Percentiles rank a stretch among this genome's conserved stretches.
Evolutionary conservation across 2,329 filamentous ascomycete genomes (phyloP).

Genomic region (Botrytis tulipae): DNA sequence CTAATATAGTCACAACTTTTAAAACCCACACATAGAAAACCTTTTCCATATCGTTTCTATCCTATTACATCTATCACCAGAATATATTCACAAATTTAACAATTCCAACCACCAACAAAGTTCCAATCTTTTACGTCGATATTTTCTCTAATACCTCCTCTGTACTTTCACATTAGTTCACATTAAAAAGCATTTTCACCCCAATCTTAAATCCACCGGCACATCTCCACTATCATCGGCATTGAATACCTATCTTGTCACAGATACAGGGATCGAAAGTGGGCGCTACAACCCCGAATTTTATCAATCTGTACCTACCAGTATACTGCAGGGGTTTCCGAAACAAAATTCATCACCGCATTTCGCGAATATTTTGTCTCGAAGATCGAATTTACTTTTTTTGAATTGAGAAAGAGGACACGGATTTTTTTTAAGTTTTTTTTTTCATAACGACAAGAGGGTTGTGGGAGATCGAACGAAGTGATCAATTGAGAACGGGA

Average conservation of each 20-base stretch:
- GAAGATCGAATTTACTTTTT: background rate
- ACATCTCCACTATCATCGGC: conserved; percentile 11
- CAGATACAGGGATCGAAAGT: background rate
- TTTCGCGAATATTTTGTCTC: background rate
- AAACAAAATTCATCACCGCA: background rate
- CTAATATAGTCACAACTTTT: background rate
- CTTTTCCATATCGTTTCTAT: background rate
- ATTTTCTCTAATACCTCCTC: background rate
- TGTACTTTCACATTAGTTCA: background rate
- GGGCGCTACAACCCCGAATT: background rate
- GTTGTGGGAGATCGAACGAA: background rate
- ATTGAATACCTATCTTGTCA: conserved; percentile 17
- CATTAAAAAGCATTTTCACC: background rate
- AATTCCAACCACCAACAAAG: background rate
- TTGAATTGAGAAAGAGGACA: background rate
- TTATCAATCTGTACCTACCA: background rate
- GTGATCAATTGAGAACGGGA: background rate
- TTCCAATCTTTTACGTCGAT: background rate
- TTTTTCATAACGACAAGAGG: background rate
- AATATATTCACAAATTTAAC: background rate
- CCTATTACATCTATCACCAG: background rate
- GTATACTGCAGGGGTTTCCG: background rate
- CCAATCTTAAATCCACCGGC: background rate
- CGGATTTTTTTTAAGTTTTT: background rate
- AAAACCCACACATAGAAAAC: background rate